These are phyloP conservation scores for Salicornia ramosissima DNA, from an alignment of 148 eudicot species.

Conservation along the genomic window DNA sequence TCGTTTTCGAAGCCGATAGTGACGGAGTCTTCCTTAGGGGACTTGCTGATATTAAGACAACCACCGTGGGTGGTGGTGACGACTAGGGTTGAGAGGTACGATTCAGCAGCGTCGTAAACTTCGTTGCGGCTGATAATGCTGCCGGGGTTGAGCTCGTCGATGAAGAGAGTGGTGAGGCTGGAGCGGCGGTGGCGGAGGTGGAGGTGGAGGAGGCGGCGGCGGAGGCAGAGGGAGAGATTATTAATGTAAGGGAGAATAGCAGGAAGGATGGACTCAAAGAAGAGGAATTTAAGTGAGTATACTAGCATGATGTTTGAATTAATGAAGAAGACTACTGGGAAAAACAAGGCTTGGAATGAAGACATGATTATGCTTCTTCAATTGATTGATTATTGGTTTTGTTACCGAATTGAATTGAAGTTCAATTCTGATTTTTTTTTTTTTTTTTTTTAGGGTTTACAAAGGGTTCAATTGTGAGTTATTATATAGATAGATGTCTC, in stretches of 20 bases:
- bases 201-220: constrained; percentile 27
- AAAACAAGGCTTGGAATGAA: constrained; percentile 28
- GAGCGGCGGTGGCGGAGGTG: no score
- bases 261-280: constrained; percentile 38
- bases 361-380: constrained; percentile 26
- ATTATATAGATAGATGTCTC: no score
- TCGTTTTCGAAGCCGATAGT: constrained; percentile 39
- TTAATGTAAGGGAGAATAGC: constrained; percentile 32
- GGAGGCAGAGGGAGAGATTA: constrained; percentile 11
- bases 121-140: constrained; percentile 43
- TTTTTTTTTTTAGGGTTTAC: no score
- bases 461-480: no score
- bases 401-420: no score
- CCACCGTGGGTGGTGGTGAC: constrained; percentile 34
- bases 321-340: constrained; percentile 46
- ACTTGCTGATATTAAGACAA: constrained; percentile 43
- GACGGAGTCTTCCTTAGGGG: constrained; percentile 37
- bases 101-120: constrained; percentile 45
- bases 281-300: constrained; percentile 45
- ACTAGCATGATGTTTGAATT: constrained; percentile 36
- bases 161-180: constrained; percentile 34
- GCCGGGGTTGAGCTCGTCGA: constrained; percentile 32
- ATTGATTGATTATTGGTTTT: no score
- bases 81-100: constrained; percentile 45
- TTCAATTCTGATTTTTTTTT: no score